Base-by-base conservation (phyloP, 768 basidiomycete genomes). In the Termitomyces sp. region DNA sequence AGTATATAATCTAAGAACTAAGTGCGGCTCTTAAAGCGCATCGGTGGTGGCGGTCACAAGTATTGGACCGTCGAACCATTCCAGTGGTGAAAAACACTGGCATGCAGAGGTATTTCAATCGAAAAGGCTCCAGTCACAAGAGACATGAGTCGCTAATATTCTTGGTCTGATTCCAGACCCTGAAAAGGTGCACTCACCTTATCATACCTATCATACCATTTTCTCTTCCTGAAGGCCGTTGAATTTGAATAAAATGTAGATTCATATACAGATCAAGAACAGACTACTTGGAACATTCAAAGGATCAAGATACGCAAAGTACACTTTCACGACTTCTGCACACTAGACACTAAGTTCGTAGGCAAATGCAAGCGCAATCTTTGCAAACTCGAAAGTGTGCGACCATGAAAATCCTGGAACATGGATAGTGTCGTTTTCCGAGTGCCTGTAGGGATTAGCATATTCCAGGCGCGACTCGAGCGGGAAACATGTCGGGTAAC, bases 341-440 rank as follows among this genome's bases (percentile, higher is more conserved):
- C 43, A 27, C 25, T 8, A 59, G 42, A 54, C 53, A 3, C 48
- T 54, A 11, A 60, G 41, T 53, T 61, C 61, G 38, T 62, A 62
- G 12, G 59, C 61, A 41, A 59, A 66, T 27, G 56, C 65, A 21
- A 62, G 51, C 2, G 59, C 64, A 23, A 84, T 66, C 71, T 83
- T 84, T 25, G 82, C 77, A 66, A 83, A 85, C 68, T 84, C 81
- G 53, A 79, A 60, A 77, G 86, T 84, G 62, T 89, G 87, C 9
- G 72, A 68, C 64, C 87, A 89, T 51, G 82, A 84, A 69, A 75
- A 76, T 50, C 75, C 73, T 14, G 68, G 68, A 69, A 69, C 62
- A 61, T 68, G 62, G 11, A 56, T 70, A 16, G 73, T 71, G 43
- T 81, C 75, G 59, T 55, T 72, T 57, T 70, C 84, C 81, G 43